Percentiles rank a stretch among this genome's conserved stretches.
Evolutionary conservation across 2,329 filamentous ascomycete genomes (phyloP).

Genomic region (Botryotinia globosa): DNA sequence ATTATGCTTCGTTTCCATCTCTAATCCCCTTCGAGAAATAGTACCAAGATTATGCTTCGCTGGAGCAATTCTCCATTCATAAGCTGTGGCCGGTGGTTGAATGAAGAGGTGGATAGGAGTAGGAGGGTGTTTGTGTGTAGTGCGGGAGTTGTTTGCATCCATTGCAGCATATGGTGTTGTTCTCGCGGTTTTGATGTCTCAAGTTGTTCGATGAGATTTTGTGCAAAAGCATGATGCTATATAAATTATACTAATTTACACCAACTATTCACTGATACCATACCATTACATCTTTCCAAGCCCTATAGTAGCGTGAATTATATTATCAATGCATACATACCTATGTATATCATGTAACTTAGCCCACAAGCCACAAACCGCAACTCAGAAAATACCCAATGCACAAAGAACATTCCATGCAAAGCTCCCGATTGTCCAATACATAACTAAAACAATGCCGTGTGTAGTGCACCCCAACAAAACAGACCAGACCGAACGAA

Average conservation of each 20-base stretch:
- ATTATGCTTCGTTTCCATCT: too few species aligned
- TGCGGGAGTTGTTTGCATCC: too few species aligned
- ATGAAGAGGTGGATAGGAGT: too few species aligned
- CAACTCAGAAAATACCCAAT: neutral
- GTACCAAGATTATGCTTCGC: too few species aligned
- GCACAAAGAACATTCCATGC: neutral
- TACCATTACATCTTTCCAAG: neutral
- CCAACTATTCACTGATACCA: neutral
- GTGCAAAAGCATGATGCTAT: neutral
- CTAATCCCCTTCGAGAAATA: too few species aligned
- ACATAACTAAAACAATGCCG: neutral
- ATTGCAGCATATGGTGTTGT: too few species aligned
- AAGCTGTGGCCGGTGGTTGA: too few species aligned
- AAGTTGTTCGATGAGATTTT: neutral
- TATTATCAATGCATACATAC: neutral
- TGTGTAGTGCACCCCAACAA: neutral
- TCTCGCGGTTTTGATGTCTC: too few species aligned
- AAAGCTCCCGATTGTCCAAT: neutral
- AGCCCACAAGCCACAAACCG: too few species aligned
- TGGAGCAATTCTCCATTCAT: too few species aligned
- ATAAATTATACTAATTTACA: neutral
- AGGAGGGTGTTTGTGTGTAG: too few species aligned
- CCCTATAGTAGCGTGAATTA: neutral
- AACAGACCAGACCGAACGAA: neutral
- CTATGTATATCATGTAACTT: neutral